Conservation (phyloP, 345 rosid species). For the Citrus glauca region DNA sequence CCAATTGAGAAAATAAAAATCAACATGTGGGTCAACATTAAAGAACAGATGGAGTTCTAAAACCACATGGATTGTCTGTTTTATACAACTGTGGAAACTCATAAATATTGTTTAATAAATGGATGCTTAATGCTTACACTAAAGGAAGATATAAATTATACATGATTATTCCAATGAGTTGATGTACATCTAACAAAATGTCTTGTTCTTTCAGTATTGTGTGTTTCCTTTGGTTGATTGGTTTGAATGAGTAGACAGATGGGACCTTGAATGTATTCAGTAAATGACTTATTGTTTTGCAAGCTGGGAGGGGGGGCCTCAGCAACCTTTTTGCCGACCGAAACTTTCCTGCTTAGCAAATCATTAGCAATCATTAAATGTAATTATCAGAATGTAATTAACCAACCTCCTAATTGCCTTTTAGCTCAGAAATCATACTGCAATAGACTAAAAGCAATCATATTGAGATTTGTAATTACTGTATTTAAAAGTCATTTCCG, state of each 20-base stretch:
- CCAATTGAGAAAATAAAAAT: constrained; percentile 3
- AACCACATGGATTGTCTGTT: constrained; percentile 30
- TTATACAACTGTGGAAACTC: constrained; percentile 1
- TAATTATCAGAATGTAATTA: background rate
- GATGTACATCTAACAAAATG: background rate
- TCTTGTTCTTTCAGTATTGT: background rate
- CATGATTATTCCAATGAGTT: background rate
- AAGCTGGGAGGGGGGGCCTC: background rate
- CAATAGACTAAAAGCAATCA: background rate
- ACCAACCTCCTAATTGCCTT: background rate
- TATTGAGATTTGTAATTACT: background rate
- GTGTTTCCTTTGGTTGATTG: background rate
- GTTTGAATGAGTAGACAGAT: constrained; percentile 2
- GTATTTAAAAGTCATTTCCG: too few species aligned
- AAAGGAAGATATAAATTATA: background rate
- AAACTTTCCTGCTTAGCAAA: background rate
- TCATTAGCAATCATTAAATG: constrained; percentile 3
- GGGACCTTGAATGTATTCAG: background rate
- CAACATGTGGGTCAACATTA: constrained; percentile 23
- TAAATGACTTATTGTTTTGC: background rate
- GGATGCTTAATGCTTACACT: background rate
- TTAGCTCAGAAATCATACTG: background rate
- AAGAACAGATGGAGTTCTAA: constrained; percentile 13
- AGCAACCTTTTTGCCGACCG: background rate
- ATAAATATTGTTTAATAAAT: background rate